phyloP scores from a whole-genome alignment of 2,329 filamentous ascomycete genomes.

The Aspergillus persii region DNA sequence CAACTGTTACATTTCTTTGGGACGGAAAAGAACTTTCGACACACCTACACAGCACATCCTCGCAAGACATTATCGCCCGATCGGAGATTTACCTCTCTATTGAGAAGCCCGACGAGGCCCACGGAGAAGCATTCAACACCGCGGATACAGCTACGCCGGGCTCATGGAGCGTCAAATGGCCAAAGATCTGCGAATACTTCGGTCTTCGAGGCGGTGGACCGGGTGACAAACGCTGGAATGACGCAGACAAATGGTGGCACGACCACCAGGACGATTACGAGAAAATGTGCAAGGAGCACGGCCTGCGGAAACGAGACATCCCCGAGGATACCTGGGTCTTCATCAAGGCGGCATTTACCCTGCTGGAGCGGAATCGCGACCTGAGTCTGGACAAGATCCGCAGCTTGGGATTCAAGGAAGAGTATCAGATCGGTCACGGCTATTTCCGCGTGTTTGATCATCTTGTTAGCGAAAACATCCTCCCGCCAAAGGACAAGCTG shows the following conservation, averaged over 20 bases:
- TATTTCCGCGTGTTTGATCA: slow-evolving; percentile 14
- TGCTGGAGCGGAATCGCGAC: slow-evolving; percentile 20
- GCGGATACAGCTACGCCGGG: slow-evolving; percentile 20
- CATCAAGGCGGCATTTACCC: slow-evolving; percentile 11
- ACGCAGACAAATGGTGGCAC: slow-evolving; percentile 21
- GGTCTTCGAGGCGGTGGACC: background rate
- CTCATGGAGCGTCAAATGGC: slow-evolving; percentile 20
- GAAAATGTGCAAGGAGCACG: slow-evolving; percentile 21
- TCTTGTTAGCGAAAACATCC: slow-evolving; percentile 8
- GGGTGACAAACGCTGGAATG: slow-evolving; percentile 5
- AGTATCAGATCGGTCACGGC: slow-evolving; percentile 16
- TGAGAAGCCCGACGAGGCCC: slow-evolving; percentile 11
- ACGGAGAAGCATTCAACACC: slow-evolving; percentile 25
- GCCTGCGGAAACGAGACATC: slow-evolving; percentile 13
- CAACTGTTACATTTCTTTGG: slow-evolving; percentile 40
- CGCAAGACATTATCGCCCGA: slow-evolving; percentile 31
- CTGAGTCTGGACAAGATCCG: slow-evolving; percentile 24
- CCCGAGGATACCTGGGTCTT: slow-evolving; percentile 16
- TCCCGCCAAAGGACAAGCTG: background rate
- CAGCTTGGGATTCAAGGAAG: slow-evolving; percentile 22
- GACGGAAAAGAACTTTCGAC: slow-evolving; percentile 31
- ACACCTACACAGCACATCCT: slow-evolving; percentile 37
- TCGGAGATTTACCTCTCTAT: slow-evolving; percentile 27
- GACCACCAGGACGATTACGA: slow-evolving; percentile 17
- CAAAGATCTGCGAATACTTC: background rate